Base-by-base conservation (phyloP, 2,329 filamentous ascomycete species). In the Colletotrichum magnum region DNA sequence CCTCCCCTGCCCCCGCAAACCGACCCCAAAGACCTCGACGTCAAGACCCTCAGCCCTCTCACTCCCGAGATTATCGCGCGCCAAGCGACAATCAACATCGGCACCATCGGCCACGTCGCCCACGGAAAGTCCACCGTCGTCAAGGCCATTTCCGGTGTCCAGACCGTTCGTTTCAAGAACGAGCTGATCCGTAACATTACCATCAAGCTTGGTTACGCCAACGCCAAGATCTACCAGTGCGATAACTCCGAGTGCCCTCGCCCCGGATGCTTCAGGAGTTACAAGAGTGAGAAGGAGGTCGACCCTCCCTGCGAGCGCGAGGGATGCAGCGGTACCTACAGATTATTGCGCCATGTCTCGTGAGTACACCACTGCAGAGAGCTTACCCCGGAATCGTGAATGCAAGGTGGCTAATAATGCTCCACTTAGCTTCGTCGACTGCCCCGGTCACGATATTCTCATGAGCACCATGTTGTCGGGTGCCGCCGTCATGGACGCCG, bases 401-500 rank as follows among this genome's bases (percentile, higher is more conserved):
- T 45, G 53, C 56, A 60, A 16, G 13, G 53, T 61, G 61, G 72
- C 77, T 80, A 66, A 81, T 56, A 39, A 28, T 69, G 21, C 43
- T 28, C 36, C 48, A 18, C 75, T 61, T 74, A 95, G 94, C 16
- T 99, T 98, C 81, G 96, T 98, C 75, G 96, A 98, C 83, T 98
- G 96, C 88, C 96, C 96, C 66, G 96, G 96, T 83, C 96, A 99
- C 93, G 96, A 99, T 85, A 99, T 99, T 94, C 95, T 99, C 82
- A 99, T 99, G 96, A 98, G 95, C 85, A 99, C 96, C 77, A 99
- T 99, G 96, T 92, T 99, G 88, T 99, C 96, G 79, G 96, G 96
- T 79, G 96, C 96, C 76, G 96, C 96, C 73, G 96, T 99, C 89
- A 99, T 99, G 96, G 96, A 99, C 84, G 96, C 96, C 73, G 96